Base-by-base conservation (phyloP, 225 moss, liverwort and hornwort genomes). In the Lunularia cruciata region DNA sequence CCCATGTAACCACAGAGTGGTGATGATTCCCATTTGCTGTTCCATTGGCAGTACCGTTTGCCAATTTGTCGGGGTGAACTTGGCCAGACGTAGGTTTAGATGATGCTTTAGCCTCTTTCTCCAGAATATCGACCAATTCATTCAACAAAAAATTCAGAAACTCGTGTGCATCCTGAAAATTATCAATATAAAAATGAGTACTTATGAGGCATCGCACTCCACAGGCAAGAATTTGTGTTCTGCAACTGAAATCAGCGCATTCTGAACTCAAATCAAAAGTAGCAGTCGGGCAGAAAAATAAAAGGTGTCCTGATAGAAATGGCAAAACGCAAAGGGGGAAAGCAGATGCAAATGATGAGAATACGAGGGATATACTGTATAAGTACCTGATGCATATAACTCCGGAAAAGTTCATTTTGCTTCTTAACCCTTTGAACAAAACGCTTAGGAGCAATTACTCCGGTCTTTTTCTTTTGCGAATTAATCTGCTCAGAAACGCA, bases 341-440 rank as follows among this genome's bases (percentile, higher is more conserved):
- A n/a, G n/a, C n/a, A n/a, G n/a, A n/a, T n/a, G n/a, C n/a, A n/a
- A n/a, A n/a, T n/a, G n/a, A n/a, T n/a, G n/a, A n/a, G n/a, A n/a
- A n/a, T n/a, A 56, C n/a, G 55, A 6, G 55, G 2, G 16, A 40
- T 31, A 28, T 47, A 28, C 18, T 19, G 7, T 40, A 25, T 12
- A 30, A 69, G n/a, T 74, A 96, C 95, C 88, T 96, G 95, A 69
- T 96, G 95, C 95, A 96, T 96, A 72, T 90, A 96, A 78, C 92
- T 96, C 58, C 95, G 90, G 54, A 96, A 96, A 58, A 96, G 88
- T 72, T 96, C 95, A 79, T 96, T 96, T 72, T 96, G 95, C 83
- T 96, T 96, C 78, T 92, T 90, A 47, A 96, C 92, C 74, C 95
- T 87, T 75, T 92, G 95, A 3, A 96, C 92, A 90, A 96, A 95